Base-by-base conservation (phyloP, 2,329 filamentous ascomycete genomes). In the Fusarium nurragi region DNA sequence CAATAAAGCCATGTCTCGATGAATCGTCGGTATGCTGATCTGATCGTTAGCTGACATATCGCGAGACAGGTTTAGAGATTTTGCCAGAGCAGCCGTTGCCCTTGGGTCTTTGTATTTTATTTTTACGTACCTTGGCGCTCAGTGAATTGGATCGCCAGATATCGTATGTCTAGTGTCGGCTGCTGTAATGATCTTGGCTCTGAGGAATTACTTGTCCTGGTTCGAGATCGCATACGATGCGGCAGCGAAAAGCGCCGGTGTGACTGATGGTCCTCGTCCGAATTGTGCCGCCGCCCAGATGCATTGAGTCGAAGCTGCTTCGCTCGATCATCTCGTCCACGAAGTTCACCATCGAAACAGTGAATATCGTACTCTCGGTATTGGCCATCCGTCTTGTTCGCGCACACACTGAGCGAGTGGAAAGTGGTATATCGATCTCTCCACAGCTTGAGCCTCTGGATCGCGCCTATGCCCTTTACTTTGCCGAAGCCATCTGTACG, bases 371-470 rank as follows among this genome's bases (percentile, higher is more conserved):
- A 84, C 65, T 84, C 83, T 44, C 79, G 80, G 64, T 82, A 82
- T 16, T 77, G 76, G 7, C 80, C 75, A 44, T 82, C 79, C 9
- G 74, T 75, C 49, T 80, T 80, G 62, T 83, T 83, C 28, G 82
- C 82, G 52, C 80, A 79, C 18, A 84, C 73, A 10, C 80, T 81
- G 28, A 84, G 59, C 23, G 78, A 82, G 67, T 85, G 81, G 39
- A 78, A 79, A 4, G 78, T 79, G 13, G 79, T 80, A 52, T 82
- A 79, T 43, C 78, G 76, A 64, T 84, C 83, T 50, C 77, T 77
- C 83, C 83, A 85, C 23, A 84, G 73, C 72, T 84, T 84, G 61
- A 84, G 76, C 48, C 83, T 75, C 71, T 84, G 83, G 38, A 84
- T 83, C 3, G 82, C 80, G 2, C 81, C 82, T 51, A 85, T 77